These are phyloP conservation scores for Lactifluus echinatus DNA, from an alignment of 768 basidiomycete species.

Conservation along the genomic window DNA sequence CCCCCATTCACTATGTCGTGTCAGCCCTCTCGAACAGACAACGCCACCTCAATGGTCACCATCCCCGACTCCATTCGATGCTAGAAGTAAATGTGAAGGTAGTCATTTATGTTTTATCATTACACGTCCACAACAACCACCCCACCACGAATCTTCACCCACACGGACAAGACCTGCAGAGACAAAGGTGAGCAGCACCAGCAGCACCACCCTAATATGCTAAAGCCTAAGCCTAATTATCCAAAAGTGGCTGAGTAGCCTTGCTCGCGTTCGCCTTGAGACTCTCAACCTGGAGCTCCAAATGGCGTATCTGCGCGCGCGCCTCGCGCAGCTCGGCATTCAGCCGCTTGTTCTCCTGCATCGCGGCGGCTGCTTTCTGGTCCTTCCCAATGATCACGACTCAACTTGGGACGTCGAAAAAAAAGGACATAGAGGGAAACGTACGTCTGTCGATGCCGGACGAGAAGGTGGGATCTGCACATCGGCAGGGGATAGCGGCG, in stretches of 20 bases:
- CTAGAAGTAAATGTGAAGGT: too few species aligned
- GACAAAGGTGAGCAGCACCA: too few species aligned
- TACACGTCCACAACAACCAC: too few species aligned
- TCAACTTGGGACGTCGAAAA: too few species aligned
- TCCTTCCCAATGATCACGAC: too few species aligned
- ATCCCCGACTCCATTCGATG: too few species aligned
- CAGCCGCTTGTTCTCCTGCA: slow-evolving; percentile 48
- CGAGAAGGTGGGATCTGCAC: slow-evolving; percentile 21
- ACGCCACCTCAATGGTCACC: too few species aligned
- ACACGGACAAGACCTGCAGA: too few species aligned
- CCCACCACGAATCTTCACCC: too few species aligned
- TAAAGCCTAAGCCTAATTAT: slow-evolving; percentile 23
- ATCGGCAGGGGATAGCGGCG: slow-evolving; percentile 17
- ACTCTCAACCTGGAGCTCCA: slow-evolving; percentile 76
- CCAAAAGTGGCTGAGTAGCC: slow-evolving; percentile 55
- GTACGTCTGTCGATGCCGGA: slow-evolving; percentile 28
- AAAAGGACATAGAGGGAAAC: slow-evolving; percentile 6
- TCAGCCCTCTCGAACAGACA: too few species aligned
- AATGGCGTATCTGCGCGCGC: slow-evolving; percentile 68
- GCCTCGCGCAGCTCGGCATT: slow-evolving; percentile 66
- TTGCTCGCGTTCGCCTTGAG: slow-evolving; percentile 67
- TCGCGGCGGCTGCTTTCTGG: slow-evolving; percentile 21
- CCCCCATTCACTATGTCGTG: too few species aligned
- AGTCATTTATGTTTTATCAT: too few species aligned
- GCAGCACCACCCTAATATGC: background rate